Evolutionary conservation across 345 rosid genomes (phyloP).

Genomic region (Ceriops zippeliana): DNA sequence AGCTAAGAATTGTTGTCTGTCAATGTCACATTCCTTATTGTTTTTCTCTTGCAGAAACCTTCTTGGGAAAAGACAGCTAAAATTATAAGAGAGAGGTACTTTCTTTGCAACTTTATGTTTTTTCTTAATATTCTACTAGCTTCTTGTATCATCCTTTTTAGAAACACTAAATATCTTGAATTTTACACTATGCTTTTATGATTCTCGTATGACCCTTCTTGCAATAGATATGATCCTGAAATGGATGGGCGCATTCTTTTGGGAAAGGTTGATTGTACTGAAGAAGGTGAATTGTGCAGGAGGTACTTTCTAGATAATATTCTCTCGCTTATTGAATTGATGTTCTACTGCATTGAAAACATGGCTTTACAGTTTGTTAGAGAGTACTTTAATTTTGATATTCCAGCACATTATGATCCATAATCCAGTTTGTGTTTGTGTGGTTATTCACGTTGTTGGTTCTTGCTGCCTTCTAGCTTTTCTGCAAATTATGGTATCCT

Average conservation of each 20-base stretch:
- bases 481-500: not conserved
- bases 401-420: too few relatives aligned
- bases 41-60: conserved; percentile 61
- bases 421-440: too few relatives aligned
- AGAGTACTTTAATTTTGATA: too few relatives aligned
- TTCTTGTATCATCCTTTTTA: not conserved
- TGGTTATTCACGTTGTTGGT: too few relatives aligned
- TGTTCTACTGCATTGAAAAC: not conserved
- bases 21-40: conserved; percentile 12
- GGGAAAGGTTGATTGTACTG: conserved; percentile 90
- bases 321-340: conserved; percentile 16
- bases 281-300: conserved; percentile 71
- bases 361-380: not conserved
- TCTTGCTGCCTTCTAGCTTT: too few relatives aligned
- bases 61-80: conserved; percentile 98
- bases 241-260: conserved; percentile 82
- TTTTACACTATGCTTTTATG: conserved; percentile 9
- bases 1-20: not conserved
- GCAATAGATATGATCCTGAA: conserved; percentile 85
- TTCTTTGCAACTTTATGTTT: not conserved
- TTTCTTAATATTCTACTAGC: not conserved
- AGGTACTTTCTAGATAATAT: conserved; percentile 48
- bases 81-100: conserved; percentile 73
- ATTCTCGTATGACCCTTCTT: conserved; percentile 12
- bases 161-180: conserved; percentile 6